These are phyloP conservation scores for Magnolia changhungtana DNA, from an alignment of 164 flowering plant genomes.

Conservation along the genomic window DNA sequence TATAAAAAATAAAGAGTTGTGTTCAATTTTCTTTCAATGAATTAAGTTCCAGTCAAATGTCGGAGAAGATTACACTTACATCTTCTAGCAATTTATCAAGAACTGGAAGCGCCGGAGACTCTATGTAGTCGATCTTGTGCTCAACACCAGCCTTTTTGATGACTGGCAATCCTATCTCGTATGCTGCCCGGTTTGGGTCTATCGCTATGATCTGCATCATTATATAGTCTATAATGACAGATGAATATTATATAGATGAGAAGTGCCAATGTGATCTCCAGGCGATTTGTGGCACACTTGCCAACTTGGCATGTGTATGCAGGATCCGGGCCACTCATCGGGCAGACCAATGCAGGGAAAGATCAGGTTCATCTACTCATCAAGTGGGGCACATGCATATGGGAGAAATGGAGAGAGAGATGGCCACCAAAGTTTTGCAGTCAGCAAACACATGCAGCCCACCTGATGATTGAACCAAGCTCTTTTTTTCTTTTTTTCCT, in stretches of 20 bases:
- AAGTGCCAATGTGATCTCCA: neutral
- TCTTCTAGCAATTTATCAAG: conserved; percentile 23
- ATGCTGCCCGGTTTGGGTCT: conserved; percentile 28
- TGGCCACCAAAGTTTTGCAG: too few species aligned
- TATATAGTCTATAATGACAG: neutral
- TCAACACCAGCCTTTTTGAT: conserved; percentile 29
- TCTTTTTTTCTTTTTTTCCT: too few species aligned
- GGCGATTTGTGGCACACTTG: too few species aligned
- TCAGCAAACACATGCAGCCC: too few species aligned
- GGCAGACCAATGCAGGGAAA: too few species aligned
- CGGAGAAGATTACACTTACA: conserved; percentile 5
- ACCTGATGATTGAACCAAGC: too few species aligned
- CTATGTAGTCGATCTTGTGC: conserved; percentile 29
- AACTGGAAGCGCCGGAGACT: conserved; percentile 16
- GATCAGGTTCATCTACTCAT: too few species aligned
- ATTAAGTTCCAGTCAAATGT: neutral
- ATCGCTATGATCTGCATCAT: conserved; percentile 36
- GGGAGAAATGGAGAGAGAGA: too few species aligned
- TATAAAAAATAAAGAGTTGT: too few species aligned
- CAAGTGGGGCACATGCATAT: too few species aligned
- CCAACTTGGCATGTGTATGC: too few species aligned
- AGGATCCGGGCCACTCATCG: too few species aligned
- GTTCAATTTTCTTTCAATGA: neutral
- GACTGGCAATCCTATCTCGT: conserved; percentile 26
- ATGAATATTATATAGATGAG: neutral